phyloP scores from a whole-genome alignment of 208 protist genomes.

The Trichomonas tenax region DNA sequence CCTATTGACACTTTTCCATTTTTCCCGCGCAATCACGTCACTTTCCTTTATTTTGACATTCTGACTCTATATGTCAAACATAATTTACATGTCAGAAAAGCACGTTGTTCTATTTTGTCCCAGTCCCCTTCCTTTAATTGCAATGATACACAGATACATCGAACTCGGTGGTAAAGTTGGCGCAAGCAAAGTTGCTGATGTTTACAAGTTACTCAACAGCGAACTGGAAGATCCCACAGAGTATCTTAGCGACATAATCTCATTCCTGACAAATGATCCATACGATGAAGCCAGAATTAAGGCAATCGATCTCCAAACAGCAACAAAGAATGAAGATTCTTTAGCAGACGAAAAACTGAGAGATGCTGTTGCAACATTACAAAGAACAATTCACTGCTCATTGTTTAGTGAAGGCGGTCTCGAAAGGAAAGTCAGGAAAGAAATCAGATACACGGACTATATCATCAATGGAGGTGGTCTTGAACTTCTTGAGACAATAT shows the following conservation, averaged over 20 bases:
- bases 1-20: no score
- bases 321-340: not conserved
- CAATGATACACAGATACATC: not conserved
- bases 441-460: not conserved
- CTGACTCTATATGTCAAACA: no score
- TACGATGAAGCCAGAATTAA: not conserved
- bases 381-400: not conserved
- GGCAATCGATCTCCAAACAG: not conserved
- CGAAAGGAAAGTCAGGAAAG: not conserved
- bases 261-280: not conserved
- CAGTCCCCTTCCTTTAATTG: no score
- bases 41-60: no score
- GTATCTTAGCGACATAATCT: not conserved
- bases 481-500: not conserved
- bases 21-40: no score
- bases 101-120: no score
- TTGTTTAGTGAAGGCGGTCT: not conserved
- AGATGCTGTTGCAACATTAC: not conserved
- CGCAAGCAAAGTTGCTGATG: not conserved
- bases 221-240: not conserved
- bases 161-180: not conserved
- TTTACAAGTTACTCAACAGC: not conserved
- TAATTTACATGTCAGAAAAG: no score
- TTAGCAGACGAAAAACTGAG: not conserved
- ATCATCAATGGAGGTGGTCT: not conserved